phyloP scores from a whole-genome alignment of 495 filamentous ascomycete genomes.

The Talaromyces stipitatus region DNA sequence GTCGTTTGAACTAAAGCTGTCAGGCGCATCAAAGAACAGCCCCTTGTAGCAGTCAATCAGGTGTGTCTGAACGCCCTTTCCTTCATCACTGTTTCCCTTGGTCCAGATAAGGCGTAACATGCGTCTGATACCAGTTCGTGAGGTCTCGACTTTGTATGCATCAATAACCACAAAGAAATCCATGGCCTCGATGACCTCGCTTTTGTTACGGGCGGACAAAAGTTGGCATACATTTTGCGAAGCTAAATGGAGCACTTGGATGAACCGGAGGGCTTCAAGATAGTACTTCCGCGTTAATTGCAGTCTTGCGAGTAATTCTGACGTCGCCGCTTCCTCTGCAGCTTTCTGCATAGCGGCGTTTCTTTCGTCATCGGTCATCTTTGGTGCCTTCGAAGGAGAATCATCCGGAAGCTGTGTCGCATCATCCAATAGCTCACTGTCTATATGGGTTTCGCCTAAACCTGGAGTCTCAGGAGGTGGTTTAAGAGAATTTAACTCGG shows the following conservation, averaged over 20 bases:
- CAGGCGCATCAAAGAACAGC: slow-evolving; percentile 91
- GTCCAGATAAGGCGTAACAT: slow-evolving; percentile 99
- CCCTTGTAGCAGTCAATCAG: slow-evolving; percentile 95
- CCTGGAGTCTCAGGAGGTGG: slow-evolving; percentile 73
- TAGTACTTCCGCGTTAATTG: slow-evolving; percentile 88
- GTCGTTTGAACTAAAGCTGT: slow-evolving; percentile 78
- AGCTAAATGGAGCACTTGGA: slow-evolving; percentile 81
- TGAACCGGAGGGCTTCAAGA: slow-evolving; percentile 84
- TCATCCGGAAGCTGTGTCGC: slow-evolving; percentile 71
- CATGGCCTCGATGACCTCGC: slow-evolving; percentile 97
- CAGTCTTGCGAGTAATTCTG: slow-evolving; percentile 74
- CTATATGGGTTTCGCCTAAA: slow-evolving; percentile 56
- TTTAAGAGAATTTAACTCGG: slow-evolving; percentile 71
- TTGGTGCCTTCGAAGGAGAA: slow-evolving; percentile 52
- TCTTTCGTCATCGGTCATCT: slow-evolving; percentile 53
- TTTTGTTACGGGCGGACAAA: slow-evolving; percentile 89
- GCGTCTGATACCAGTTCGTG: slow-evolving; percentile 76
- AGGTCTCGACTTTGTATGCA: slow-evolving; percentile 89
- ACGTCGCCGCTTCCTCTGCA: slow-evolving; percentile 61
- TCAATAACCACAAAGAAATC: slow-evolving; percentile 94
- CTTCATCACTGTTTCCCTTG: slow-evolving; percentile 97
- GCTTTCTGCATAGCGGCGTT: slow-evolving; percentile 51
- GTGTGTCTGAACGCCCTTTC: slow-evolving; percentile 94
- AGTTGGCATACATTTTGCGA: slow-evolving; percentile 75
- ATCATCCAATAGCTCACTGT: slow-evolving; percentile 76